These are phyloP conservation scores for Nelumbo lutea DNA, from an alignment of 164 flowering plant species.

Conservation along the genomic window DNA sequence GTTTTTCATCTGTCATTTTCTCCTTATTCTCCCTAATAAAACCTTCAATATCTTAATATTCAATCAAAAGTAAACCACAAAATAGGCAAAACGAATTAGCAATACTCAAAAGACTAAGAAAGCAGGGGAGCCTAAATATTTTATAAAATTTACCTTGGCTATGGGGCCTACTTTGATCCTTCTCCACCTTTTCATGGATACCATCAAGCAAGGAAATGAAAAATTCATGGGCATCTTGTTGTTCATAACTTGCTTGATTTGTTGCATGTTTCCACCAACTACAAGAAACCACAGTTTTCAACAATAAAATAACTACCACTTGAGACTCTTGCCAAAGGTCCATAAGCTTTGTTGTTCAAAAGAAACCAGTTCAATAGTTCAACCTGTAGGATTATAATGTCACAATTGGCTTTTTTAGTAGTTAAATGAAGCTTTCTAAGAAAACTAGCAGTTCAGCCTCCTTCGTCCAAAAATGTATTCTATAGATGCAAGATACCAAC, in stretches of 20 bases:
- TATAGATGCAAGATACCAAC: no score
- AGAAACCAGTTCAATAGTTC: conserved; percentile 22
- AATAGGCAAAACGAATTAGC: no score
- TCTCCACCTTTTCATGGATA: conserved; percentile 73
- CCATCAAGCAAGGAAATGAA: conserved; percentile 89
- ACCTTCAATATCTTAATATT: background rate
- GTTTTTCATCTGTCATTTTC: no score
- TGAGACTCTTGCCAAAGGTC: no score
- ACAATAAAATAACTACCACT: conserved; percentile 6
- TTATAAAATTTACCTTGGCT: conserved; percentile 51
- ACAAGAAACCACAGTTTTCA: conserved; percentile 20
- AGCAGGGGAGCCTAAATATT: background rate
- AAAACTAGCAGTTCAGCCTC: conserved; percentile 42
- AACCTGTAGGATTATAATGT: conserved; percentile 46
- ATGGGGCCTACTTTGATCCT: conserved; percentile 41
- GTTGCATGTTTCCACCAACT: conserved; percentile 99
- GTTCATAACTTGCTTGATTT: conserved; percentile 89
- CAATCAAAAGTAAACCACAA: background rate
- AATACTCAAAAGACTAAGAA: background rate
- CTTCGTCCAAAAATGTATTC: no score
- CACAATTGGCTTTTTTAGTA: conserved; percentile 54
- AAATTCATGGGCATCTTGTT: conserved; percentile 96
- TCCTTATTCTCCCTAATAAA: background rate
- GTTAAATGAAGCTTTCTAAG: conserved; percentile 79
- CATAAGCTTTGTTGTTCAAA: conserved; percentile 15